Base-by-base conservation (phyloP, 2,329 filamentous ascomycete species). In the Thelonectria olida region DNA sequence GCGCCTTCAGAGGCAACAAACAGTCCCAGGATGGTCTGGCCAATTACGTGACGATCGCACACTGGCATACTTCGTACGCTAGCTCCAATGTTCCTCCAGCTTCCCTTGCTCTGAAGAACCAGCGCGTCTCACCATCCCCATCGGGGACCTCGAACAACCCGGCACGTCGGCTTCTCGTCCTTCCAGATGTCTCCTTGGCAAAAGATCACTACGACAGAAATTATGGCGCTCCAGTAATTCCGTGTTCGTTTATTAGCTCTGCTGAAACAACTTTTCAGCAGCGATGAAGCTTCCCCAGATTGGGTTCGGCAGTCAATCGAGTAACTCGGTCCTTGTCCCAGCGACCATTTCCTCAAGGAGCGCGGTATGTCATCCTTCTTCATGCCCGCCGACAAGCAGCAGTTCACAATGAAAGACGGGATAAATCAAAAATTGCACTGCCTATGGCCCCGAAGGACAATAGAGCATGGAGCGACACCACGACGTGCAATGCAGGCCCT, bases 401-500 rank as follows among this genome's bases (percentile, higher is more conserved):
- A 64, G 69, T 53, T 59, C 76, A 79, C 65, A 79, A 82, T 79
- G 81, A 83, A 83, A 83, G 78, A 66, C 13, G 23, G 54, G 31
- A 54, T 64, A 76, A 70, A 82, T 76, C 80, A 81, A 82, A 81
- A 82, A 81, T 82, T 83, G 45, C 78, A 74, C 78, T 77, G 75
- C 77, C 80, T 77, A 83, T 80, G 81, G 81, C 78, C 79, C 79
- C 77, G 77, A 82, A 83, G 80, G 80, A 79, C 80, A 83, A 81
- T 82, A 76, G 78, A 82, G 76, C 66, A 70, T 72, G 74, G 76
- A 75, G 76, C 71, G 75, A 80, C 80, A 76, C 81, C 81, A 78
- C 81, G 80, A 73, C 81, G 81, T 84, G 81, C 81, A 81, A 83
- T 84, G 81, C 81, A 84, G 81, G 80, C 76, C 75, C 76, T 74